Conservation (phyloP, 352 stramenopile genomes). For the Phytophthora syringae region DNA sequence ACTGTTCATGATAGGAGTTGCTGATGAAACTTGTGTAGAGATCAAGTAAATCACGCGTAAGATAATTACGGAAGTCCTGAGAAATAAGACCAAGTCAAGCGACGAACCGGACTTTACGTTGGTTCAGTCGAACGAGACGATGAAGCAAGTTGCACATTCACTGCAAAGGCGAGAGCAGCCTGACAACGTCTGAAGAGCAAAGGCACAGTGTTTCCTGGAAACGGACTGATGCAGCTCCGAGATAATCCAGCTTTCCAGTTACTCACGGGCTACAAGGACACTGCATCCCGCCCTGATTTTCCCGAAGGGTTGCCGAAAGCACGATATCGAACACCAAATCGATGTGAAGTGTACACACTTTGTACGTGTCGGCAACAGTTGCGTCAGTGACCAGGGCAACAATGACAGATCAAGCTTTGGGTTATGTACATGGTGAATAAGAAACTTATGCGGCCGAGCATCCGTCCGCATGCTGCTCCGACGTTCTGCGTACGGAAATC, state of each 20-base stretch:
- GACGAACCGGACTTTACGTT: slow-evolving; percentile 23
- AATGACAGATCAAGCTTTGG: slow-evolving; percentile 6
- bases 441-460: slow-evolving; percentile 15
- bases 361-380: slow-evolving; percentile 16
- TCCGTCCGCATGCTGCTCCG: slow-evolving; percentile 4
- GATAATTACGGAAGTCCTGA: neutral
- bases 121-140: slow-evolving; percentile 15
- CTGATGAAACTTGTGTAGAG: neutral
- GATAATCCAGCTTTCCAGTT: slow-evolving; percentile 7
- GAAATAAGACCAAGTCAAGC: neutral
- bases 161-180: slow-evolving; percentile 5
- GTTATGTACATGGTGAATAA: slow-evolving; percentile 1
- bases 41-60: neutral
- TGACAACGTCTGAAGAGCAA: slow-evolving; percentile 11
- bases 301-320: slow-evolving; percentile 9
- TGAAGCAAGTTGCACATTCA: slow-evolving; percentile 8
- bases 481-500: slow-evolving; percentile 29
- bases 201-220: slow-evolving; percentile 17
- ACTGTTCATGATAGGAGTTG: neutral
- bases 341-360: slow-evolving; percentile 7
- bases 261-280: slow-evolving; percentile 9
- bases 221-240: slow-evolving; percentile 11
- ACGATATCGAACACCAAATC: slow-evolving; percentile 5
- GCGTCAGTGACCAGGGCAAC: slow-evolving; percentile 14
- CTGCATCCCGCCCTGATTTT: slow-evolving; percentile 1